These are phyloP conservation scores for Xylariaceae sp. DNA, from an alignment of 2,329 filamentous ascomycete genomes.

Conservation along the genomic window DNA sequence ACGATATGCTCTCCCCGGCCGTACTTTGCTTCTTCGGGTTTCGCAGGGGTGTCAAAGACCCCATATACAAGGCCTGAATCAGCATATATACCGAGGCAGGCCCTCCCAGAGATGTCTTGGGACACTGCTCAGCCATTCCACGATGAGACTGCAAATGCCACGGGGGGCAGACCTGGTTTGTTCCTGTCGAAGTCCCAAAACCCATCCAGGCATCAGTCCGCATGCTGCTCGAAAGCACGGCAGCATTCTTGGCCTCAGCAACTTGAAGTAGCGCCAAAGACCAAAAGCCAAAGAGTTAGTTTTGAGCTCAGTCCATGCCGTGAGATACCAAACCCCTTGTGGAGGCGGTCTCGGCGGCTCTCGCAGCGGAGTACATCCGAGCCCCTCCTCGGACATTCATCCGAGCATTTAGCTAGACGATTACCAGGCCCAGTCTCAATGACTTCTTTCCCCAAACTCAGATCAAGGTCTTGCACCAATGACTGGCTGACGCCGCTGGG, in stretches of 20 bases:
- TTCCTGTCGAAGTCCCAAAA: constrained; percentile 1
- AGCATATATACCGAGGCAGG: constrained; percentile 29
- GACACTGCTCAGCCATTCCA: constrained; percentile 10
- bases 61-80: constrained; percentile 12
- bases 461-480: constrained; percentile 22
- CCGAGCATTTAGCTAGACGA: constrained; percentile 4
- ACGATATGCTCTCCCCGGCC: constrained; percentile 27
- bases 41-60: constrained; percentile 1
- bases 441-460: constrained; percentile 23
- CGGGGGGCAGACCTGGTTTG: not conserved
- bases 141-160: constrained; percentile 2
- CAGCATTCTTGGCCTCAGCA: constrained; percentile 15
- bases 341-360: not conserved
- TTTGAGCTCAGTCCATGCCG: not conserved
- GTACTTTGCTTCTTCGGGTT: constrained; percentile 20
- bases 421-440: constrained; percentile 10
- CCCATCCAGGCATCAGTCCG: constrained; percentile 7
- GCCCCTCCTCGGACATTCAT: constrained; percentile 13
- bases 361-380: constrained; percentile 19
- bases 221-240: constrained; percentile 5
- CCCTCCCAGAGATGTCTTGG: constrained; percentile 30
- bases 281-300: constrained; percentile 1
- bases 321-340: not conserved
- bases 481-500: constrained; percentile 27
- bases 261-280: constrained; percentile 2